phyloP scores from a whole-genome alignment of 441 rosid genomes.

The Populus hybrid region DNA sequence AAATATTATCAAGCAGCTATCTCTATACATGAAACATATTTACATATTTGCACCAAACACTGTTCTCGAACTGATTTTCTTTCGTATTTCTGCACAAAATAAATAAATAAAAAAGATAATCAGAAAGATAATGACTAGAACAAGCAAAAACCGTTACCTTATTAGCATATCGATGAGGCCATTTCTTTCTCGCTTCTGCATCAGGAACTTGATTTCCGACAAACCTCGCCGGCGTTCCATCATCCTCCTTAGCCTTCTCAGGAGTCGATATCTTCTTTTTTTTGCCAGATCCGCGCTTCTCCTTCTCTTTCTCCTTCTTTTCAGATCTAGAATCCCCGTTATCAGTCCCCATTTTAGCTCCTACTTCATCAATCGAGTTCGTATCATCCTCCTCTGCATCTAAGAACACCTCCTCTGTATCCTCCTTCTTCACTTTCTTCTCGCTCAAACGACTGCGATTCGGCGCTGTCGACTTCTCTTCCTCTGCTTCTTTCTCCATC shows the following conservation, averaged over 20 bases:
- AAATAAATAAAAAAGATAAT: not conserved
- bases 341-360: not conserved
- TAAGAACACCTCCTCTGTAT: not conserved
- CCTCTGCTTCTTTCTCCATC: not conserved
- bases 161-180: slow-evolving; percentile 50
- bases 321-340: not conserved
- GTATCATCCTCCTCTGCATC: not conserved
- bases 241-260: not conserved
- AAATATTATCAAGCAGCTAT: too few species aligned
- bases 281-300: not conserved
- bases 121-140: not conserved
- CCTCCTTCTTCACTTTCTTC: not conserved
- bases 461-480: not conserved
- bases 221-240: slow-evolving; percentile 28
- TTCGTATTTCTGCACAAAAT: too few species aligned
- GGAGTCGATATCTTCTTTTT: not conserved
- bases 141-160: slow-evolving; percentile 20
- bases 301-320: not conserved
- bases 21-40: too few species aligned
- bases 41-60: too few species aligned
- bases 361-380: slow-evolving; percentile 8
- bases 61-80: too few species aligned
- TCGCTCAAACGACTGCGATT: not conserved
- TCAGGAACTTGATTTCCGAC: slow-evolving; percentile 34
- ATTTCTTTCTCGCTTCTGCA: slow-evolving; percentile 42